Base-by-base conservation (phyloP, 768 basidiomycete species). In the Tricholoma saponaceum region DNA sequence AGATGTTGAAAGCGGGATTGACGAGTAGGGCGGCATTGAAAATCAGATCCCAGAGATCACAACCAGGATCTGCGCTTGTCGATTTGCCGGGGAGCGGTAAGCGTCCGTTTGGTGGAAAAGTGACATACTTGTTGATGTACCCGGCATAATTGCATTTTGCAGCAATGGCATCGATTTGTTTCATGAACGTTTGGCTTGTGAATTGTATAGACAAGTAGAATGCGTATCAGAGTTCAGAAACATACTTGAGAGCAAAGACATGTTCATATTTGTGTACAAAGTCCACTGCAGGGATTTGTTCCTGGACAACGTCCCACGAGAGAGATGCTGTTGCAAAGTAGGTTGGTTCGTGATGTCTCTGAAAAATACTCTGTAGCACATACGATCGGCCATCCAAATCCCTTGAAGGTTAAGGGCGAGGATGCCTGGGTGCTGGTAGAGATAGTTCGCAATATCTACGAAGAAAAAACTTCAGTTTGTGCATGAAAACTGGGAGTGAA, bases 1-100 rank as follows among this genome's bases (percentile, higher is more conserved):
- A 92, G 6, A 89, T 77, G 61, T 91, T 78, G 73, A 91, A 92
- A 0, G 85, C 88, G 0, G 89, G 90, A 63, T 91, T 90, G 61
- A 87, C 70, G 3, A 70, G 53, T 18, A 89, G 60, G 0, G 89
- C 83, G 0, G 80, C 85, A n/a, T 84, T 69, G 64, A 87, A 83
- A 54, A 91, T 84, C 33, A 74, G 70, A 23, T 81, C 77, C 89
- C 86, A 90, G 0, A 89, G 67, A 63, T 89, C 84, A 60, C 90
- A 91, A 30, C n/a, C n/a, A n/a, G n/a, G n/a, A n/a, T 79, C 78
- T 0, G 66, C 70, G 8, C 73, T 68, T 0, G 74, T 74, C 0
- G 81, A 81, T n/a, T 70, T 77, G 6, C 84, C 84, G 0, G 89
- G 89, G 0, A 91, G 76, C 16, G 89, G 89, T 20, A 92, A 77